Conservation (phyloP, 805 yeast species). For the Cyberlindnera lachancei region DNA sequence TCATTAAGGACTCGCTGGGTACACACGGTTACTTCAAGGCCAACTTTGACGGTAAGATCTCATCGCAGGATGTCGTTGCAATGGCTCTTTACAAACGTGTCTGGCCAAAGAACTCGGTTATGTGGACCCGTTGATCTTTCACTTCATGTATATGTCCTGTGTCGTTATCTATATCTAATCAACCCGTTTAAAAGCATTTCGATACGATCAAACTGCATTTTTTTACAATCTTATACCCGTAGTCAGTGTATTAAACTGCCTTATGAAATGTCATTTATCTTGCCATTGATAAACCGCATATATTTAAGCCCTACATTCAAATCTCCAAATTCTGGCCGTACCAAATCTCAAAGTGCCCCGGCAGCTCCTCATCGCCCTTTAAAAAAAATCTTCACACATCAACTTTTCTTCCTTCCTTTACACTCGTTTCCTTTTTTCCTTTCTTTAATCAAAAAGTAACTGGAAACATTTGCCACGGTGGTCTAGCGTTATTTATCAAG, state of each 20-base stretch:
- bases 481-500: constrained; percentile 20
- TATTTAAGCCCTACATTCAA: too few relatives aligned
- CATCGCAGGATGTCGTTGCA: constrained; percentile 88
- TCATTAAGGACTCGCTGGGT: constrained; percentile 91
- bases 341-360: too few relatives aligned
- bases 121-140: constrained; percentile 23
- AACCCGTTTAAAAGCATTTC: too few relatives aligned
- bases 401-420: constrained; percentile 5
- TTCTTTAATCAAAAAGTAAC: constrained; percentile 26
- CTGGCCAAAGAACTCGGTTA: constrained; percentile 62
- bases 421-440: constrained; percentile 10
- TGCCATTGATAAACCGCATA: too few relatives aligned
- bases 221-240: too few relatives aligned
- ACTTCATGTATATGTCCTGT: neutral
- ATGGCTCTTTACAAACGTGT: constrained; percentile 91
- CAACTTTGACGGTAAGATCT: constrained; percentile 81
- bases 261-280: too few relatives aligned
- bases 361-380: too few relatives aligned
- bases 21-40: constrained; percentile 98
- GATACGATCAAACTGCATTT: too few relatives aligned
- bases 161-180: neutral
- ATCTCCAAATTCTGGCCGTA: too few relatives aligned
- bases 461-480: constrained; percentile 29
- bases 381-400: constrained; percentile 1
- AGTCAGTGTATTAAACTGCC: too few relatives aligned